Evolutionary conservation across 768 basidiomycete genomes (phyloP).

Genomic region (Sarcomyxa edulis): DNA sequence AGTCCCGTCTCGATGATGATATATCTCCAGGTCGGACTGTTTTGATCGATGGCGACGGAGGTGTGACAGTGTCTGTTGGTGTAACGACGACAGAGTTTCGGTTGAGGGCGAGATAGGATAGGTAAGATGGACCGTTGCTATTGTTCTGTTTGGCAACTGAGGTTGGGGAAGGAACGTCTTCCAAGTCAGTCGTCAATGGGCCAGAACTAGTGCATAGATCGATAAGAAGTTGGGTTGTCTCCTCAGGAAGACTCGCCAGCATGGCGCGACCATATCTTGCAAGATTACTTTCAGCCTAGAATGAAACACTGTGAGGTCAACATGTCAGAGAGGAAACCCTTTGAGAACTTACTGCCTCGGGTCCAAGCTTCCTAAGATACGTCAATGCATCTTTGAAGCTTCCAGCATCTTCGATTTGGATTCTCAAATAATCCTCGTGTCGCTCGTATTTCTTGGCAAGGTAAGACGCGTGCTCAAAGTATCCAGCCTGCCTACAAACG

Average conservation of each 20-base stretch:
- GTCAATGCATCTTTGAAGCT: slow-evolving; percentile 75
- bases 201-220: slow-evolving; percentile 81
- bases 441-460: slow-evolving; percentile 87
- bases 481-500: slow-evolving; percentile 94
- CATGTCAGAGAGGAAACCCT: neutral
- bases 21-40: slow-evolving; percentile 34
- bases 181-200: slow-evolving; percentile 35
- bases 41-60: slow-evolving; percentile 42
- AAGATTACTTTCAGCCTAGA: slow-evolving; percentile 79
- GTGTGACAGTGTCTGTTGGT: slow-evolving; percentile 31
- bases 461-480: slow-evolving; percentile 92
- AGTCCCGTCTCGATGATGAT: slow-evolving; percentile 29
- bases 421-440: slow-evolving; percentile 90
- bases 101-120: slow-evolving; percentile 76
- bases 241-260: slow-evolving; percentile 75
- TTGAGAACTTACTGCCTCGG: slow-evolving; percentile 59
- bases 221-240: slow-evolving; percentile 87
- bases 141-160: slow-evolving; percentile 21
- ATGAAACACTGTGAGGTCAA: slow-evolving; percentile 1
- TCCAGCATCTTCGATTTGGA: slow-evolving; percentile 89
- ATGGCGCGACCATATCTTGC: slow-evolving; percentile 86
- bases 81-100: slow-evolving; percentile 41
- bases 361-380: slow-evolving; percentile 76
- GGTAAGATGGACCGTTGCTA: slow-evolving; percentile 53
- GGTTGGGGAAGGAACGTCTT: slow-evolving; percentile 23